Percentiles rank a stretch among this genome's conserved stretches.
Evolutionary conservation across 257 asterid species (phyloP).

Genomic region (Plectranthus barbatus): DNA sequence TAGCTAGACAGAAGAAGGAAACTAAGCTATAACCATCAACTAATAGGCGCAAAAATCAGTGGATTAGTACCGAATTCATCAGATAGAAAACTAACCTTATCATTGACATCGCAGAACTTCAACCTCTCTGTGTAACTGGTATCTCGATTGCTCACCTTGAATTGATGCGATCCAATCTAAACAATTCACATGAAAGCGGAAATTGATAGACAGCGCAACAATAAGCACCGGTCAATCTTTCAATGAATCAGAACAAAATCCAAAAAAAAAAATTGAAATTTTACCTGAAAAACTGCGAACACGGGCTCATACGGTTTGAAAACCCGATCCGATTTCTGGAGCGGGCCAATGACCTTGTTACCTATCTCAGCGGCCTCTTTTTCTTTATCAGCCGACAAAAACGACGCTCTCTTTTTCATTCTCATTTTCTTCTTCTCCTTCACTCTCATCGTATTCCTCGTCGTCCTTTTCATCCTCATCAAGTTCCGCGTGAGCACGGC

Average conservation of each 20-base stretch:
- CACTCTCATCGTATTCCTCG: slow-evolving; percentile 20
- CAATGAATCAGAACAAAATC: background rate
- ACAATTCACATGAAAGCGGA: background rate
- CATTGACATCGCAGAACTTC: slow-evolving; percentile 83
- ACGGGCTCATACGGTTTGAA: slow-evolving; percentile 62
- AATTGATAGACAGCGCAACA: background rate
- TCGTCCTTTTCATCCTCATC: slow-evolving; percentile 21
- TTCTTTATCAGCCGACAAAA: slow-evolving; percentile 26
- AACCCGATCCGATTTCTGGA: slow-evolving; percentile 45
- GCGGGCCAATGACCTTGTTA: slow-evolving; percentile 64
- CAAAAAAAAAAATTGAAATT: background rate
- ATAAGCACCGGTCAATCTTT: background rate
- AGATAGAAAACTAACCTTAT: slow-evolving; percentile 53
- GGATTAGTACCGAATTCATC: background rate
- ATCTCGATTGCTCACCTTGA: slow-evolving; percentile 91
- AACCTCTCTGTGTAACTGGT: slow-evolving; percentile 61
- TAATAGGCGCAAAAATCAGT: background rate
- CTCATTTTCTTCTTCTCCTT: slow-evolving; percentile 17
- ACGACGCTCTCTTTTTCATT: slow-evolving; percentile 4
- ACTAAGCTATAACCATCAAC: background rate
- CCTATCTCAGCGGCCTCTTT: slow-evolving; percentile 62
- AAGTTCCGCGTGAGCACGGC: slow-evolving; percentile 20
- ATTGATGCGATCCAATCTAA: slow-evolving; percentile 94
- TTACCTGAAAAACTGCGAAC: slow-evolving; percentile 80
- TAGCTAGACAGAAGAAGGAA: background rate